phyloP scores from a whole-genome alignment of 192 early-diverging fungal genomes.

The Ambispora gerdemannii region DNA sequence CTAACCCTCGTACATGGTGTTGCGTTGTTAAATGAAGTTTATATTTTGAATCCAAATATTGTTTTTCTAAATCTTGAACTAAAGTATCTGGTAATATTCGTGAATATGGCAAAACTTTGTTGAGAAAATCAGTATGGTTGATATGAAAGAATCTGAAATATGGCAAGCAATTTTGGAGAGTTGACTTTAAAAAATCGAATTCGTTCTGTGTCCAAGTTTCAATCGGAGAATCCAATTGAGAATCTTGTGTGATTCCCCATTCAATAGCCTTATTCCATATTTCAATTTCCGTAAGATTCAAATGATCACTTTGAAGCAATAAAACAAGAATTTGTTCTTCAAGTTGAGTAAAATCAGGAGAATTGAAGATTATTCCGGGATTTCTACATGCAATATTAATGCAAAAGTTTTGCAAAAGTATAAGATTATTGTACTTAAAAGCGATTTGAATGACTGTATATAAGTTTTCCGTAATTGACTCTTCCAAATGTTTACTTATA shows the following conservation, averaged over 20 bases:
- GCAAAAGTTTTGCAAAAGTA: conserved; percentile 15
- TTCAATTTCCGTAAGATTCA: conserved; percentile 7
- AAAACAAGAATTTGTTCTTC: not conserved
- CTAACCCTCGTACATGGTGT: too few relatives aligned
- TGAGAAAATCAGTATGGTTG: conserved; percentile 1
- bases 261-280: not conserved
- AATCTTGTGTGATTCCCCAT: conserved; percentile 16
- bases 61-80: too few relatives aligned
- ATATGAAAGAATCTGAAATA: conserved; percentile 12
- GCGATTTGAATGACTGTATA: not conserved
- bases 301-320: conserved; percentile 15
- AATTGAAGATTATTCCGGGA: conserved; percentile 1
- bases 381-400: not conserved
- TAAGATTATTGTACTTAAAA: conserved; percentile 1
- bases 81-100: not conserved
- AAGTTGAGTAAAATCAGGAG: not conserved
- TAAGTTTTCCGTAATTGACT: not conserved
- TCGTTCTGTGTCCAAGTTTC: not conserved
- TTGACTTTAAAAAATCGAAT: not conserved
- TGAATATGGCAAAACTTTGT: not conserved
- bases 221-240: not conserved
- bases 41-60: too few relatives aligned
- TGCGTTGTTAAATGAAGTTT: too few relatives aligned
- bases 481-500: not conserved
- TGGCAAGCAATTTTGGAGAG: conserved; percentile 11